Evolutionary conservation across 1,284 basidiomycete species (phyloP).

Genomic region (Apiotrichum laibachii): DNA sequence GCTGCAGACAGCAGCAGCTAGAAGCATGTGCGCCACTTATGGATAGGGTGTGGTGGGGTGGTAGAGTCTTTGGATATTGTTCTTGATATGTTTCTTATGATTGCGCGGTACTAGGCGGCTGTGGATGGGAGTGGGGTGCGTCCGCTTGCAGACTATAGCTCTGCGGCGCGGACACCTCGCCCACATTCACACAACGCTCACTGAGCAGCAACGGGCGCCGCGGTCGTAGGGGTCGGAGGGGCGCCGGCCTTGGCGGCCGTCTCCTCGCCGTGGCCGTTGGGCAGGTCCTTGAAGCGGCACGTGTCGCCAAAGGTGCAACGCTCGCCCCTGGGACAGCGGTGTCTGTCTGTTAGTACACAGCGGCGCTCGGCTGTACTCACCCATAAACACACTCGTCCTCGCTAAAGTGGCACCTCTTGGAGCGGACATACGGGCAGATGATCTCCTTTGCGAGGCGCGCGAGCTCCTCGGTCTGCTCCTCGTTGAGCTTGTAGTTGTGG

Average conservation of each 20-base stretch:
- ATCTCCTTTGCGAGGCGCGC: constrained; percentile 41
- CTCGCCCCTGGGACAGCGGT: constrained; percentile 35
- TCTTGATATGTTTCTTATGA: too few species aligned
- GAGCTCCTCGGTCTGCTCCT: constrained; percentile 38
- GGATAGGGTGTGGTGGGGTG: too few species aligned
- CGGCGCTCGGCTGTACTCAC: constrained; percentile 8
- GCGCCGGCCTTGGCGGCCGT: background rate
- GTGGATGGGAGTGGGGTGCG: too few species aligned
- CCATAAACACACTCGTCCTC: constrained; percentile 45
- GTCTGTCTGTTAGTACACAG: constrained; percentile 14
- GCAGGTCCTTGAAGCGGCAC: constrained; percentile 37
- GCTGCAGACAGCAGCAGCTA: too few species aligned
- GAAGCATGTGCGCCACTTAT: too few species aligned
- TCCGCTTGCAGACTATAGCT: too few species aligned
- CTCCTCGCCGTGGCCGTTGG: constrained; percentile 38
- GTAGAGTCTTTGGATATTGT: too few species aligned
- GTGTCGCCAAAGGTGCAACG: constrained; percentile 40
- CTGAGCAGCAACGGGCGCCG: background rate
- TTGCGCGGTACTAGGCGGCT: too few species aligned
- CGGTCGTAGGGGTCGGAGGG: background rate
- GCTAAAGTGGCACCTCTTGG: constrained; percentile 36
- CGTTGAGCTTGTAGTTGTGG: constrained; percentile 40
- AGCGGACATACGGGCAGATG: constrained; percentile 37
- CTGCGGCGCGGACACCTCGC: background rate
- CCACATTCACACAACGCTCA: background rate